Base-by-base conservation (phyloP, 208 protist species). In the Angomonas desouzai region DNA sequence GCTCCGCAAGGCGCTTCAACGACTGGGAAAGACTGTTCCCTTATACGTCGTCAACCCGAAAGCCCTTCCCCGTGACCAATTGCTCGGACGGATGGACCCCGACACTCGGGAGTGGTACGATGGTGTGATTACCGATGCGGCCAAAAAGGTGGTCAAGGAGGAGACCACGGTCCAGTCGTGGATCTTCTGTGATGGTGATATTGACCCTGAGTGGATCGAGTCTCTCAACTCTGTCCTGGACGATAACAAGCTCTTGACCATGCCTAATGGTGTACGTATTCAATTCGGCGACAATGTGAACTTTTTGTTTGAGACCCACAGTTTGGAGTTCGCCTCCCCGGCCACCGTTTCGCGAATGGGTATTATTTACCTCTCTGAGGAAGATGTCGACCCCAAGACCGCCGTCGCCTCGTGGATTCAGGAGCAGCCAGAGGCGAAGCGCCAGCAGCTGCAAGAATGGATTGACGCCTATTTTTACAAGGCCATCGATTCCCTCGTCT, bases 201-300 rank as follows among this genome's bases (percentile, higher is more conserved):
- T 99, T 58, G 98, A 99, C 67, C 98, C 98, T 0, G 97, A 98
- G 74, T 99, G 98, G 98, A 89, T 99, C 22, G 98, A 99, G 78
- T 98, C 97, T 22, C 83, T 99, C n/a, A 99, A 99, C 83, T 99
- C 97, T 33, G 97, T 99, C 28, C 82, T 99, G 18, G 98, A 99
- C 76, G 97, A 99, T 72, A 99, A 99, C 78, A 82, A 92, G 45
- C 83, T 99, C 38, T 70, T 99, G 11, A 99, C 98, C 7, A 97
- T 99, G 87, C 97, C 98, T 28, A 97, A 92, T 70, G 98, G 98
- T 56, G 98, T 99, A 51, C 89, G 97, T 28, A 98, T 99, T 51
- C 95, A 99, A 69, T 99, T 99, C 76, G 96, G 97, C 27, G 82
- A 91, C 58, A 99, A 99, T 72, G 97, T 99, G 28, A 99, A 99